These are phyloP conservation scores for Ochromonas danica DNA, from an alignment of 108 stramenopile species.

Conservation along the genomic window DNA sequence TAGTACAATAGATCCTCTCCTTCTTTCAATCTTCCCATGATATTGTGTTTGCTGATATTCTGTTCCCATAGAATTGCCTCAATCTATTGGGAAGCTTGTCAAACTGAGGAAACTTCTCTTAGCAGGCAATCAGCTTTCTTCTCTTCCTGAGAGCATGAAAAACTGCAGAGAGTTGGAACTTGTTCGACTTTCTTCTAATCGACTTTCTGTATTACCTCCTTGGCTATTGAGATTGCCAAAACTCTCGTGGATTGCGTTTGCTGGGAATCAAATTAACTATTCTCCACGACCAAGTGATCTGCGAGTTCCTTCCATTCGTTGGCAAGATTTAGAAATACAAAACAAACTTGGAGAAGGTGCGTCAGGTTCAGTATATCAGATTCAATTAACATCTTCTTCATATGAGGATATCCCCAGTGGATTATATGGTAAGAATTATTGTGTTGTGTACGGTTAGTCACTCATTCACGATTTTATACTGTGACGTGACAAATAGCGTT, in stretches of 20 bases:
- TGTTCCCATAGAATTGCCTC: background rate
- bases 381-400: too few relatives aligned
- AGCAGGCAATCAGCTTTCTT: background rate
- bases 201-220: background rate
- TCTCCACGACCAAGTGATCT: background rate
- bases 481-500: background rate
- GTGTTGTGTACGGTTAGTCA: too few relatives aligned
- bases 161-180: background rate
- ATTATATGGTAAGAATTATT: too few relatives aligned
- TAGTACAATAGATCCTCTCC: background rate
- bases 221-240: constrained; percentile 2
- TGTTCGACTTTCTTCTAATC: background rate
- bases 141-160: background rate
- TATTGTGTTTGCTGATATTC: too few relatives aligned
- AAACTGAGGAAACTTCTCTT: background rate
- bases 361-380: background rate
- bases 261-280: background rate
- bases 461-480: too few relatives aligned
- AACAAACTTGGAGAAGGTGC: constrained; percentile 21
- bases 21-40: too few relatives aligned
- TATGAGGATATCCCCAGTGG: too few relatives aligned
- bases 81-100: background rate
- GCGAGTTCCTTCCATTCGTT: background rate
- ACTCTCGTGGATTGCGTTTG: constrained; percentile 1
- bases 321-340: background rate